Percentiles rank a stretch among this genome's conserved stretches.
Evolutionary conservation across 306 rosid genomes (phyloP).

Genomic region (Canavalia ensiformis): DNA sequence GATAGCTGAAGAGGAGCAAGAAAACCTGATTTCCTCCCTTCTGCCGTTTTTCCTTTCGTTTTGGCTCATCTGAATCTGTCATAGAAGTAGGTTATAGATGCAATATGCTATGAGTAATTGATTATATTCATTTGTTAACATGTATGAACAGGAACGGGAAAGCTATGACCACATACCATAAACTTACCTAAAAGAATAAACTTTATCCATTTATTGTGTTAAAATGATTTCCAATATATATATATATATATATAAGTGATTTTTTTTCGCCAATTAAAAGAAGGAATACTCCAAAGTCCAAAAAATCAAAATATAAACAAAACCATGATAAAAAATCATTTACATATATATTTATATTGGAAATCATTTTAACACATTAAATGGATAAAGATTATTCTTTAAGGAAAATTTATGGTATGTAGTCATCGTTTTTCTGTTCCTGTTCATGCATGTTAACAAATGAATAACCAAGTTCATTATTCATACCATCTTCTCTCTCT

Average conservation of each 20-base stretch:
- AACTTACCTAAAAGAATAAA: conserved; percentile 5
- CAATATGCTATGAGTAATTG: conserved; percentile 26
- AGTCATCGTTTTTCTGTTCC: no score
- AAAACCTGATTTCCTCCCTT: conserved; percentile 76
- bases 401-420: no score
- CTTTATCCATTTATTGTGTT: conserved; percentile 24
- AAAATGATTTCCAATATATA: conserved; percentile 3
- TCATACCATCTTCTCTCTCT: conserved; percentile 68
- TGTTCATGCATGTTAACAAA: no score
- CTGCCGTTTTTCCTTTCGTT: conserved; percentile 69
- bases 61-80: conserved; percentile 63
- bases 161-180: conserved; percentile 25
- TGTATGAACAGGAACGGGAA: conserved; percentile 22
- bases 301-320: conserved; percentile 10
- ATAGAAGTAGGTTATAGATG: conserved; percentile 27
- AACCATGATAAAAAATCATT: not conserved
- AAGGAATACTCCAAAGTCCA: conserved; percentile 12
- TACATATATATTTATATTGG: no score
- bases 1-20: conserved; percentile 83
- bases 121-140: conserved; percentile 25
- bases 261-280: not conserved
- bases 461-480: conserved; percentile 5
- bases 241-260: not conserved
- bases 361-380: no score
- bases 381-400: no score